Conservation (phyloP, 225 moss, liverwort and hornwort genomes). For the Physcomitrium patens region DNA sequence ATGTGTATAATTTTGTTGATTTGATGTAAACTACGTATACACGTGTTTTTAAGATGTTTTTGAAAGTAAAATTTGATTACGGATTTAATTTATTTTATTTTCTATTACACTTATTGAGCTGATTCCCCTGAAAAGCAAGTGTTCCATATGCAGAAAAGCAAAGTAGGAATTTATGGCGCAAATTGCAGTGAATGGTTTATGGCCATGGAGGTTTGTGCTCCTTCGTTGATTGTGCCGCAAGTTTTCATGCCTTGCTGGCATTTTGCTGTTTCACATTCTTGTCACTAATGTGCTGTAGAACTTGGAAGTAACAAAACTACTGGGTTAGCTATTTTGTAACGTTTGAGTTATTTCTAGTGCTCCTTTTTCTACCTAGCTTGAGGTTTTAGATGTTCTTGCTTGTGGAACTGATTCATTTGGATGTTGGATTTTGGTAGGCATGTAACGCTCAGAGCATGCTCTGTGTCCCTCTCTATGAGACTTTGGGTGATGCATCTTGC, state of each 20-base stretch:
- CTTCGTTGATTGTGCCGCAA: background rate
- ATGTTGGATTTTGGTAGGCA: conserved; percentile 40
- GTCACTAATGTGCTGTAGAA: background rate
- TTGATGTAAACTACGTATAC: background rate
- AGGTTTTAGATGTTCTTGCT: background rate
- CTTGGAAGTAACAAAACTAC: background rate
- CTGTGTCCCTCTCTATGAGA: conserved; percentile 71
- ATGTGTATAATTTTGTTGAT: background rate
- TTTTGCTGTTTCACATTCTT: background rate
- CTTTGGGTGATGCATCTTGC: conserved; percentile 43
- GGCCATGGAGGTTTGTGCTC: conserved; percentile 75
- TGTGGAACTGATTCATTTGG: background rate
- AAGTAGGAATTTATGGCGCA: conserved; percentile 82
- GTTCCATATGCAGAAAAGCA: conserved; percentile 39
- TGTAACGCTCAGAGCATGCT: conserved; percentile 61
- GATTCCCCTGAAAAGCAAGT: too few species aligned
- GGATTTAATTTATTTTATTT: too few species aligned
- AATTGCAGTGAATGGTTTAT: conserved; percentile 92
- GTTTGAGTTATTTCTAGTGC: too few species aligned
- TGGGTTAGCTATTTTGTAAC: too few species aligned
- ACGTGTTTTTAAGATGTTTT: background rate
- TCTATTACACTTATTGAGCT: too few species aligned
- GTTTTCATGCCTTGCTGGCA: background rate
- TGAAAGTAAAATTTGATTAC: background rate
- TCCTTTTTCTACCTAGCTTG: background rate